These are phyloP conservation scores for Hansenula sp. DNA, from an alignment of 1,139 yeast genomes.

Conservation along the genomic window DNA sequence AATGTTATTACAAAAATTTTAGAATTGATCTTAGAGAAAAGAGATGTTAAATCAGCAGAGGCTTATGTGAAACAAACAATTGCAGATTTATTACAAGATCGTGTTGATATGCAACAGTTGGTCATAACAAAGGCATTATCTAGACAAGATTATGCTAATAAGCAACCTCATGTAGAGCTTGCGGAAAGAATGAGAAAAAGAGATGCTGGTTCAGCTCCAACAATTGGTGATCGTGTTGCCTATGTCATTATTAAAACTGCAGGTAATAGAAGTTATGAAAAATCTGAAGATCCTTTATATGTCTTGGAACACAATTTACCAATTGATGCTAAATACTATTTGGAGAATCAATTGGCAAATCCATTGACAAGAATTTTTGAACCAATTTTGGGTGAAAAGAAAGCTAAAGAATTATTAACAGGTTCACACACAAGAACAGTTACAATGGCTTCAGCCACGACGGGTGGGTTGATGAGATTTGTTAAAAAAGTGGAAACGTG, in stretches of 20 bases:
- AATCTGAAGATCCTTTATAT: conserved; percentile 93
- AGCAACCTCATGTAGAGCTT: conserved; percentile 94
- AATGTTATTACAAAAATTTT: conserved; percentile 90
- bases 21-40: conserved; percentile 78
- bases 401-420: conserved; percentile 70
- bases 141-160: conserved; percentile 81
- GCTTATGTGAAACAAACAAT: conserved; percentile 81
- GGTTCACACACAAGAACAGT: conserved; percentile 86
- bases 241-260: conserved; percentile 87
- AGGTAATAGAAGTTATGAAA: conserved; percentile 86
- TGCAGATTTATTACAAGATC: conserved; percentile 84
- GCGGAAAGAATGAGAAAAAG: conserved; percentile 96
- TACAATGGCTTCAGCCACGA: conserved; percentile 50
- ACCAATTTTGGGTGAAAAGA: conserved; percentile 86
- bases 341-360: conserved; percentile 89
- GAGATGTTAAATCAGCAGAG: conserved; percentile 88
- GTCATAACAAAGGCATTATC: conserved; percentile 94
- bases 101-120: conserved; percentile 87
- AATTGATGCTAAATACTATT: conserved; percentile 89
- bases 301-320: conserved; percentile 91
- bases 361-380: conserved; percentile 93
- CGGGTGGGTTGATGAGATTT: conserved; percentile 87
- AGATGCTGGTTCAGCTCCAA: conserved; percentile 96
- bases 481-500: conserved; percentile 88
- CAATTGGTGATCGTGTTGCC: conserved; percentile 96